Conservation (phyloP, 2,329 filamentous ascomycete genomes). For the Colletotrichum sp. region DNA sequence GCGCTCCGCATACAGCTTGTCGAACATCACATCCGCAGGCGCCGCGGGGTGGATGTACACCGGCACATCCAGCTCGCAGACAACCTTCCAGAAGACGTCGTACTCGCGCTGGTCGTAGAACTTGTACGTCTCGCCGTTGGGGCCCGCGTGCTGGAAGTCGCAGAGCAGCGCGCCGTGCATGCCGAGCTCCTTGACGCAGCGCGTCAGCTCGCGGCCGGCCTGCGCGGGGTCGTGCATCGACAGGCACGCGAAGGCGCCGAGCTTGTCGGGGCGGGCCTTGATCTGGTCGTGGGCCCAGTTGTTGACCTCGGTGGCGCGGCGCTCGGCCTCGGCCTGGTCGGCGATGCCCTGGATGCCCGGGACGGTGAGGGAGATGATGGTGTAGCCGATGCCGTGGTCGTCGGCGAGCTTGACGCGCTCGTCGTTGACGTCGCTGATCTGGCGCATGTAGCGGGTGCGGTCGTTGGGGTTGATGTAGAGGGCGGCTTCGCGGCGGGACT, state of each 20-base stretch:
- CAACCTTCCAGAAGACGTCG: slow-evolving; percentile 65
- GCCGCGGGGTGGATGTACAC: slow-evolving; percentile 68
- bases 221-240: slow-evolving; percentile 59
- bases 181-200: slow-evolving; percentile 61
- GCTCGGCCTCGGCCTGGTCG: slow-evolving; percentile 45
- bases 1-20: slow-evolving; percentile 63
- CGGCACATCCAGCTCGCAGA: slow-evolving; percentile 65
- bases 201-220: slow-evolving; percentile 53
- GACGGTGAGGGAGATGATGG: slow-evolving; percentile 52
- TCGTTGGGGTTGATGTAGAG: slow-evolving; percentile 59
- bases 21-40: slow-evolving; percentile 60
- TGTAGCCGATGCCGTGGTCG: slow-evolving; percentile 53
- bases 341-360: slow-evolving; percentile 53
- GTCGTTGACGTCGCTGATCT: slow-evolving; percentile 52
- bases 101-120: slow-evolving; percentile 69
- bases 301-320: slow-evolving; percentile 46
- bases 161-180: slow-evolving; percentile 69
- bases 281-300: slow-evolving; percentile 43
- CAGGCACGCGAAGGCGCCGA: slow-evolving; percentile 53
- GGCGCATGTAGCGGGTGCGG: slow-evolving; percentile 59
- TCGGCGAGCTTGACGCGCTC: slow-evolving; percentile 48
- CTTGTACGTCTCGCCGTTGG: slow-evolving; percentile 64
- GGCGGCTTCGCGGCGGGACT: slow-evolving; percentile 65
- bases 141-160: slow-evolving; percentile 63
- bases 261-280: slow-evolving; percentile 40